Evolutionary conservation across 2,329 filamentous ascomycete genomes (phyloP).

Genomic region (Penicillium sp.): DNA sequence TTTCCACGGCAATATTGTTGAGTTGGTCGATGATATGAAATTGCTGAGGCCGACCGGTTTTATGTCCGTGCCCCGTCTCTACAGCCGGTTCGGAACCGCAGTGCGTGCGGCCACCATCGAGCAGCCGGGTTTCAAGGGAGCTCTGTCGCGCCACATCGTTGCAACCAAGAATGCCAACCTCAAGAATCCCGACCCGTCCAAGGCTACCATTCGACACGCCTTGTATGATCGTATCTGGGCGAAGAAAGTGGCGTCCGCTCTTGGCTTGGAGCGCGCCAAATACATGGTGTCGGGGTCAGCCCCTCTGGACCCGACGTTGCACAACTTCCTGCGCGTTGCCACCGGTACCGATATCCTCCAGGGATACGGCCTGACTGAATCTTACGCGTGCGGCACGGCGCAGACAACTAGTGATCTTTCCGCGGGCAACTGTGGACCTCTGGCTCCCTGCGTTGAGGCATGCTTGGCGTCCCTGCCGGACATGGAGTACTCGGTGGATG

Average conservation of each 20-base stretch:
- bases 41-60: slow-evolving; percentile 74
- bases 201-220: slow-evolving; percentile 58
- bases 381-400: slow-evolving; percentile 69
- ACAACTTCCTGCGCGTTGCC: slow-evolving; percentile 79
- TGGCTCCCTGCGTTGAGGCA: slow-evolving; percentile 62
- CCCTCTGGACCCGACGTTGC: slow-evolving; percentile 79
- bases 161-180: slow-evolving; percentile 73
- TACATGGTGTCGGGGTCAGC: slow-evolving; percentile 83
- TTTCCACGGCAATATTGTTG: slow-evolving; percentile 85
- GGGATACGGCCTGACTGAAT: slow-evolving; percentile 91
- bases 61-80: slow-evolving; percentile 83
- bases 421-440: slow-evolving; percentile 73
- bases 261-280: slow-evolving; percentile 69
- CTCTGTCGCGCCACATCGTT: slow-evolving; percentile 73
- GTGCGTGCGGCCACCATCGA: slow-evolving; percentile 75
- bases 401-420: slow-evolving; percentile 67
- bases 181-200: slow-evolving; percentile 59
- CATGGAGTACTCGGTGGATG: slow-evolving; percentile 83
- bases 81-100: slow-evolving; percentile 79
- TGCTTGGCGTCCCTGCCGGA: slow-evolving; percentile 85
- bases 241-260: slow-evolving; percentile 73
- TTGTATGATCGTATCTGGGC: slow-evolving; percentile 70
- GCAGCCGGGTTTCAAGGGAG: slow-evolving; percentile 70
- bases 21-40: slow-evolving; percentile 87
- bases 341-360: slow-evolving; percentile 74